These are phyloP conservation scores for Xerocomus amazonicus DNA, from an alignment of 1,284 basidiomycete species.

Conservation along the genomic window DNA sequence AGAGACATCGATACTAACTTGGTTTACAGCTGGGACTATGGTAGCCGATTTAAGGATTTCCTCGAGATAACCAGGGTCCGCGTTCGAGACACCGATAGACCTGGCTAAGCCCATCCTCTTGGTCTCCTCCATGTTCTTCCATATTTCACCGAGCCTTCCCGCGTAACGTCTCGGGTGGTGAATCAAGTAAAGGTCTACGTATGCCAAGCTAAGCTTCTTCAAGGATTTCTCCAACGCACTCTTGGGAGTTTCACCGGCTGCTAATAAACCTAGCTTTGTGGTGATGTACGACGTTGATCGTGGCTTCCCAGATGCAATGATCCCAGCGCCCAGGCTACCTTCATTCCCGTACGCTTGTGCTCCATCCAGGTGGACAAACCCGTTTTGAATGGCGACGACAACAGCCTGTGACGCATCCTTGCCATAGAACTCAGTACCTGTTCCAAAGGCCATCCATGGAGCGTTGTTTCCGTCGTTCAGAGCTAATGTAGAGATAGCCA, in stretches of 20 bases:
- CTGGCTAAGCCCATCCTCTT: constrained; percentile 66
- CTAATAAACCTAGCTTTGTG: constrained; percentile 52
- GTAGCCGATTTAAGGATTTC: constrained; percentile 57
- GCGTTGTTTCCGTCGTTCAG: constrained; percentile 58
- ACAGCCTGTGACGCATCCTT: constrained; percentile 52
- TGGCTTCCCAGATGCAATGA: constrained; percentile 50
- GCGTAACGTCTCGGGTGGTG: constrained; percentile 46
- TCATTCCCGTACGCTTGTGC: constrained; percentile 70
- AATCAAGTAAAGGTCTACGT: constrained; percentile 78
- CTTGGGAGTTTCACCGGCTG: constrained; percentile 43
- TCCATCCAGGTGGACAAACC: constrained; percentile 69
- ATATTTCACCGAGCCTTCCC: constrained; percentile 51
- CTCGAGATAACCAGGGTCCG: constrained; percentile 61
- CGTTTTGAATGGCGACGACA: constrained; percentile 52
- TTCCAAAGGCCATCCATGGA: constrained; percentile 69
- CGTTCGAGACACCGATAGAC: constrained; percentile 86
- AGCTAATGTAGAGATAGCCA: constrained; percentile 40
- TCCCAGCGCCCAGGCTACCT: constrained; percentile 50
- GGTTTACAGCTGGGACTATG: constrained; percentile 72
- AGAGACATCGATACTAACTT: constrained; percentile 44
- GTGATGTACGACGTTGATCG: constrained; percentile 53
- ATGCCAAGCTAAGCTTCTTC: constrained; percentile 57
- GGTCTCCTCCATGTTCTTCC: constrained; percentile 71
- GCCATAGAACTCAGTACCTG: constrained; percentile 55
- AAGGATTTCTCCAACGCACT: constrained; percentile 52